Conservation (phyloP, 192 early-diverging fungal species). For the Coemansia sp. region DNA sequence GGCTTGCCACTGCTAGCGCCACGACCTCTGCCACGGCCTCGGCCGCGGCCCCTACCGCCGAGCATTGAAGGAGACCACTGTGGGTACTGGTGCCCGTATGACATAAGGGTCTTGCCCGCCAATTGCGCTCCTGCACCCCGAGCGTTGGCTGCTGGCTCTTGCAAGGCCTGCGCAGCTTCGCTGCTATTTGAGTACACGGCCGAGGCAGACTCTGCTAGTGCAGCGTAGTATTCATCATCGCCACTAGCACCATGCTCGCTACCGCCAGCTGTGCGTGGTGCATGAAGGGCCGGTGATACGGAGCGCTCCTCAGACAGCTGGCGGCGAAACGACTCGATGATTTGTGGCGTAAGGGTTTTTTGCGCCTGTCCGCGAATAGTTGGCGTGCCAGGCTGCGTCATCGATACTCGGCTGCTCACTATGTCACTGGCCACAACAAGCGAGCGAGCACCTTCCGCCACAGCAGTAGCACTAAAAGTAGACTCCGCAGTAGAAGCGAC, state of each 20-base stretch:
- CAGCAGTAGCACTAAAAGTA: background rate
- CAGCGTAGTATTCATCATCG: constrained; percentile 23
- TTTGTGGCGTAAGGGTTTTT: constrained; percentile 49
- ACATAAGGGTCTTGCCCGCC: background rate
- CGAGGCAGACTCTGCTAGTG: constrained; percentile 19
- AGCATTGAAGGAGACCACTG: background rate
- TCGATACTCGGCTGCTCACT: background rate
- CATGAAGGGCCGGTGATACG: background rate
- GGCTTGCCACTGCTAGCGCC: background rate
- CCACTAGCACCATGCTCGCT: constrained; percentile 13
- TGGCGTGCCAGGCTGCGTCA: constrained; percentile 33
- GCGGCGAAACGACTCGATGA: constrained; percentile 32
- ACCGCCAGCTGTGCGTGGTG: background rate
- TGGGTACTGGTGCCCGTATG: background rate
- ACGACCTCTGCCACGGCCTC: background rate
- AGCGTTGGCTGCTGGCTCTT: background rate
- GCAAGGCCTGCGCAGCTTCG: background rate
- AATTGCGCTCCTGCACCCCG: background rate
- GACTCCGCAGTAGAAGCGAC: background rate
- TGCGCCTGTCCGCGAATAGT: constrained; percentile 30
- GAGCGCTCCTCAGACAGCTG: constrained; percentile 19
- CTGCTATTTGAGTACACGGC: background rate
- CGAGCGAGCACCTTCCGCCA: background rate
- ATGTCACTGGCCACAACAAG: background rate
- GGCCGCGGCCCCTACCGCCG: background rate